Base-by-base conservation (phyloP, 1,284 basidiomycete species). In the Trichosporon faecale region DNA sequence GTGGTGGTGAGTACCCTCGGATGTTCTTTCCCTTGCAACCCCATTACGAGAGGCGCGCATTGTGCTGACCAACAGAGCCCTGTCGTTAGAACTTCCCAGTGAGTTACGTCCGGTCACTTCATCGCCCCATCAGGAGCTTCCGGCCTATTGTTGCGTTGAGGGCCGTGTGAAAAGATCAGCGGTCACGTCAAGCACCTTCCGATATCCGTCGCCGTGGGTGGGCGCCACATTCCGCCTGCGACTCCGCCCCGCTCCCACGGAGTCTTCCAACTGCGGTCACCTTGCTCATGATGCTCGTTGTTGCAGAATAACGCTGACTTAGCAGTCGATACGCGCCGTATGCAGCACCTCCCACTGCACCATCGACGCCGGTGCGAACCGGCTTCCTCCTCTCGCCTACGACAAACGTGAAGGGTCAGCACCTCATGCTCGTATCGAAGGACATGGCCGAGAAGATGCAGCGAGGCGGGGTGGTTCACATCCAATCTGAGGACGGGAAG, bases 361-460 rank as follows among this genome's bases (percentile, higher is more conserved):
- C 57, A 8, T 18, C 57, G 18, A 61, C 57, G 8, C 57, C 57
- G 16, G 57, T 61, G 27, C 27, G 57, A 5, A 31, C 57, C 4
- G 27, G 57, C 18, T 61, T 61, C 18, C 33, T 61, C 16, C 27
- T 61, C 6, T 31, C 57, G 18, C 57, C 57, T 3, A 61, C 57
- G 3, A 61, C 57, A 8, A 33, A 18, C 9, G 57, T 61, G 29
- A 61, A 61, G 29, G 57, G 57, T 29, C 33, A 61, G 57, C 57
- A 61, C 27, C 57, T 61, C 18, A 16, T 61, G 57, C 57, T 61
- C 29, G 57, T 61, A 2, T 61, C 57, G 1, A 16, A 29, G 2
- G 57, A 61, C 18, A 31, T 61, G 57, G 57, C 57, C 16, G 57
- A 61, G 18, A 31, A 61, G 7, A n/a, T 61, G 57, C 57, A 29